Conservation (phyloP, 176 grass and related monocot genomes). For the Carex littledalei region DNA sequence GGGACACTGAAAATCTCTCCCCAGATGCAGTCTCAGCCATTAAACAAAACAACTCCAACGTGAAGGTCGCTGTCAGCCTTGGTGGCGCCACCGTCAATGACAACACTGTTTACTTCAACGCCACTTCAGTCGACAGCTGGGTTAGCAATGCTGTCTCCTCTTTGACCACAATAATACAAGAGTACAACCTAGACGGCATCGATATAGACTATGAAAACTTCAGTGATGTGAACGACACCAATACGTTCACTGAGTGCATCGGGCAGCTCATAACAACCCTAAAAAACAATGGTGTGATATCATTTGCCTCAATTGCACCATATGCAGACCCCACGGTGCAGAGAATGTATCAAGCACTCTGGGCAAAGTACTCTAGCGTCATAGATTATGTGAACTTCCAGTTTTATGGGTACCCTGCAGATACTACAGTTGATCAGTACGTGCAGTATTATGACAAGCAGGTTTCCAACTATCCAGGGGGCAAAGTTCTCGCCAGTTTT, state of each 20-base stretch:
- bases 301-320: slow-evolving; percentile 69
- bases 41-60: slow-evolving; percentile 54
- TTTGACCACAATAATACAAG: slow-evolving; percentile 35
- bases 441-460: slow-evolving; percentile 42
- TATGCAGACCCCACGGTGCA: slow-evolving; percentile 44
- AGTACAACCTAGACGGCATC: slow-evolving; percentile 62
- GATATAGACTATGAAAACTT: slow-evolving; percentile 84
- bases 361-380: slow-evolving; percentile 26
- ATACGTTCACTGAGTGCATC: slow-evolving; percentile 64
- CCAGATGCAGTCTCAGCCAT: slow-evolving; percentile 35
- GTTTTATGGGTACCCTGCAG: slow-evolving; percentile 65
- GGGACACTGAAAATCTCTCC: slow-evolving; percentile 45
- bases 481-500: slow-evolving; percentile 68
- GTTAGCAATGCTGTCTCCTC: slow-evolving; percentile 56
- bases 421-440: slow-evolving; percentile 47
- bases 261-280: slow-evolving; percentile 49
- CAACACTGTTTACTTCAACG: slow-evolving; percentile 41
- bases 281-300: slow-evolving; percentile 49
- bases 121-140: slow-evolving; percentile 61
- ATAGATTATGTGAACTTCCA: slow-evolving; percentile 92
- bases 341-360: slow-evolving; percentile 55
- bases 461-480: slow-evolving; percentile 50
- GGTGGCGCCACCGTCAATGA: slow-evolving; percentile 43
- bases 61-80: slow-evolving; percentile 64
- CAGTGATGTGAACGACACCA: slow-evolving; percentile 20